Evolutionary conservation across 306 rosid genomes (phyloP).

Genomic region (Castanopsis chinensis): DNA sequence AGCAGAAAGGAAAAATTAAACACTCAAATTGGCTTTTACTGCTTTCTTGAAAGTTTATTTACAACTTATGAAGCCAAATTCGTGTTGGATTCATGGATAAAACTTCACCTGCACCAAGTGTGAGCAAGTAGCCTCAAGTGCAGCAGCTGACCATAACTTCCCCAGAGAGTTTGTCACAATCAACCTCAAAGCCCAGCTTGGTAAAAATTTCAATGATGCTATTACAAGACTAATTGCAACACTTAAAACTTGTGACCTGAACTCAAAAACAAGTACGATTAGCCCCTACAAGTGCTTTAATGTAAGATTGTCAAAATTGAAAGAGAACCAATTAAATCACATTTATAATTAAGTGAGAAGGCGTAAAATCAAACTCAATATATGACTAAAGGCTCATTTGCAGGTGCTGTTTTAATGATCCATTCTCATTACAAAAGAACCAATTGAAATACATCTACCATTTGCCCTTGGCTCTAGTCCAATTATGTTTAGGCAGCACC

Average conservation of each 20-base stretch:
- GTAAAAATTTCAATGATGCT: slow-evolving; percentile 64
- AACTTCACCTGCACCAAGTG: slow-evolving; percentile 73
- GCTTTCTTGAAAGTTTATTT: background rate
- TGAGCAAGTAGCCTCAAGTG: slow-evolving; percentile 78
- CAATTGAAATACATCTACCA: background rate
- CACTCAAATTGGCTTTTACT: background rate
- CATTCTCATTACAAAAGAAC: background rate
- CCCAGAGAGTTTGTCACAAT: slow-evolving; percentile 58
- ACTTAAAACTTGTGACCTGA: slow-evolving; percentile 57
- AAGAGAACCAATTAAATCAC: background rate
- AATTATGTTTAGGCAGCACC: background rate
- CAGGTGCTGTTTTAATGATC: background rate
- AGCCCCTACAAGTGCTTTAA: slow-evolving; percentile 17
- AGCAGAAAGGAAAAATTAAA: background rate
- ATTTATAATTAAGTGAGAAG: slow-evolving; percentile 14
- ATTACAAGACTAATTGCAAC: slow-evolving; percentile 43
- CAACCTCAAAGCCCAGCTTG: slow-evolving; percentile 48
- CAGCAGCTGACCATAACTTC: slow-evolving; percentile 74
- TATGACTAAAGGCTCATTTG: background rate
- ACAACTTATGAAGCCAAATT: background rate
- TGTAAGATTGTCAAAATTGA: slow-evolving; percentile 5
- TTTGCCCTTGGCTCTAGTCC: background rate
- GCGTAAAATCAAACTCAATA: slow-evolving; percentile 5
- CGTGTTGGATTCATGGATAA: background rate
- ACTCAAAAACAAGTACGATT: slow-evolving; percentile 20